Evolutionary conservation across 2,329 filamentous ascomycete species (phyloP).

Genomic region (Stachybotrys elegans): DNA sequence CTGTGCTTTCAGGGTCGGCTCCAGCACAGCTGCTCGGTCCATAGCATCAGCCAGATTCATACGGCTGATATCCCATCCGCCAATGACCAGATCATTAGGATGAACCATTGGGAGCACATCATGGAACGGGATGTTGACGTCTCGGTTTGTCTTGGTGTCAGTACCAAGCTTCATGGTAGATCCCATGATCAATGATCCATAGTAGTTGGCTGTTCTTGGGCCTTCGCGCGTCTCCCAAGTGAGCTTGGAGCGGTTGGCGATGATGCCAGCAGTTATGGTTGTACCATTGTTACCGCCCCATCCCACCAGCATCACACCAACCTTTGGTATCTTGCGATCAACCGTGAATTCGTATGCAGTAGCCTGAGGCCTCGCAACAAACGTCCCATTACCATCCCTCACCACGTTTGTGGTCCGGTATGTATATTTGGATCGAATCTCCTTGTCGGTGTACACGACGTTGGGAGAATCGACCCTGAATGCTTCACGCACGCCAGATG

Average conservation of each 20-base stretch:
- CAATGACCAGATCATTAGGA: slow-evolving; percentile 90
- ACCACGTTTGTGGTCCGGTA: slow-evolving; percentile 90
- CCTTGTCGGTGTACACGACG: slow-evolving; percentile 79
- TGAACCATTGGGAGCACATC: slow-evolving; percentile 94
- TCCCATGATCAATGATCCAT: slow-evolving; percentile 94
- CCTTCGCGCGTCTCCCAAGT: slow-evolving; percentile 94
- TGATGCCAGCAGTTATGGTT: slow-evolving; percentile 93
- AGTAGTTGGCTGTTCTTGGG: slow-evolving; percentile 85
- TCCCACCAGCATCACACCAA: slow-evolving; percentile 95
- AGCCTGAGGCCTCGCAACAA: slow-evolving; percentile 80
- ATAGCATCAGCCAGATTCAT: slow-evolving; percentile 87
- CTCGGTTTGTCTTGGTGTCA: slow-evolving; percentile 74
- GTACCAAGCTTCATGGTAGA: slow-evolving; percentile 96
- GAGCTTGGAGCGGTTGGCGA: slow-evolving; percentile 85
- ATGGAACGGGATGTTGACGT: slow-evolving; percentile 96
- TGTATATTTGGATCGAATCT: slow-evolving; percentile 91
- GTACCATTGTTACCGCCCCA: slow-evolving; percentile 98
- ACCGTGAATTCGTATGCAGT: slow-evolving; percentile 97
- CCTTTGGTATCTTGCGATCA: slow-evolving; percentile 86
- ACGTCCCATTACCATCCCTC: slow-evolving; percentile 66
- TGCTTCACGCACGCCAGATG: no score
- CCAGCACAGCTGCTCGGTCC: slow-evolving; percentile 92
- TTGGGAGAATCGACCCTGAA: slow-evolving; percentile 92
- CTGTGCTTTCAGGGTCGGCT: slow-evolving; percentile 85
- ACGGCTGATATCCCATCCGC: slow-evolving; percentile 95